Conservation (phyloP, 1,139 yeast species). For the Trichomonascaceae sp. region DNA sequence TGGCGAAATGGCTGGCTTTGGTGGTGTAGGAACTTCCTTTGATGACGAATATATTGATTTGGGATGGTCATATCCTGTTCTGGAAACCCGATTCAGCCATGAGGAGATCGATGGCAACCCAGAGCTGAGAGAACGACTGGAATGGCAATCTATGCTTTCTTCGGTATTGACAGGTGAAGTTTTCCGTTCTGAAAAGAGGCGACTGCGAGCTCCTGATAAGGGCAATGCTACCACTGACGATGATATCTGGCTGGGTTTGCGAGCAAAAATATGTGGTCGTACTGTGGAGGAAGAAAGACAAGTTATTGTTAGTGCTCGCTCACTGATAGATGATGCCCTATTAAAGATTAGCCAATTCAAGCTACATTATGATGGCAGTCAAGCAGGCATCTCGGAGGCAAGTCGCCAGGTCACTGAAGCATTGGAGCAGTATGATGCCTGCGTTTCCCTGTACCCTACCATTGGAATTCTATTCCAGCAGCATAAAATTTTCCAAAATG, state of each 20-base stretch:
- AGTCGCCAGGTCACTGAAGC: slow-evolving; percentile 48
- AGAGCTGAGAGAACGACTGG: slow-evolving; percentile 74
- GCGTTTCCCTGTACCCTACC: slow-evolving; percentile 77
- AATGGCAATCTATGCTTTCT: slow-evolving; percentile 93
- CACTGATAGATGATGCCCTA: slow-evolving; percentile 66
- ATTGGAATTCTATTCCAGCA: slow-evolving; percentile 71
- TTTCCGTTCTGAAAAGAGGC: slow-evolving; percentile 82
- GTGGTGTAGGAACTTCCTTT: slow-evolving; percentile 32
- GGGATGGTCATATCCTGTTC: slow-evolving; percentile 24
- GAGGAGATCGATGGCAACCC: slow-evolving; percentile 35
- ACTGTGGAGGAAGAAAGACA: slow-evolving; percentile 74
- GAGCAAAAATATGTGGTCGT: slow-evolving; percentile 78
- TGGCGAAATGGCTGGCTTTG: slow-evolving; percentile 24
- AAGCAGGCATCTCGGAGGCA: slow-evolving; percentile 23
- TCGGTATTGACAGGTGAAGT: slow-evolving; percentile 94
- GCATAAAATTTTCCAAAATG: slow-evolving; percentile 63
- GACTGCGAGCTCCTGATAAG: slow-evolving; percentile 43
- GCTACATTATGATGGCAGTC: slow-evolving; percentile 28
- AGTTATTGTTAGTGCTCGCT: slow-evolving; percentile 64
- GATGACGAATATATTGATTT: slow-evolving; percentile 32
- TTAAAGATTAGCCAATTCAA: slow-evolving; percentile 66
- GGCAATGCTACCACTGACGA: slow-evolving; percentile 40
- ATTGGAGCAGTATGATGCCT: slow-evolving; percentile 57
- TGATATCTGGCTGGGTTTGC: slow-evolving; percentile 72
- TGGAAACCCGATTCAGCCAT: slow-evolving; percentile 18